Evolutionary conservation across 106 monocot species (phyloP), one percentile per base, ranked within the genome.

Genomic region (Posidonia australis): DNA sequence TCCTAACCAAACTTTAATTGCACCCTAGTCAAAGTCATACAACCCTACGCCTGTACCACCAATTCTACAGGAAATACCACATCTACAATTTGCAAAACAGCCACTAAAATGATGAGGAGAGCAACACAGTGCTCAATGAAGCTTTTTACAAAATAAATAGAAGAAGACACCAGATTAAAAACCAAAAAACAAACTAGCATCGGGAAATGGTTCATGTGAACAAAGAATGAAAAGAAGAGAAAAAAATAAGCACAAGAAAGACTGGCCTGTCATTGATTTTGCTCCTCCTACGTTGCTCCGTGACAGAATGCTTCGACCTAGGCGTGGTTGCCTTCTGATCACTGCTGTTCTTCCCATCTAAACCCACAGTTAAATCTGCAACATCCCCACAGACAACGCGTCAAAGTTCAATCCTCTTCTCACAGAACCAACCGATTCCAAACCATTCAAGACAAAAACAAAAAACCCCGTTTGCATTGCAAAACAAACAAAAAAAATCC

Each of bases 281-380:
- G 72, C 89, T 79, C 63, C 89, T 81, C 23, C 89, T 67, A 13
- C 84, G 76, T 70, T 89, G 89, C 72, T 89, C 89, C 4, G 84
- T 89, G n/a, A 81, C 89, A 7, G 84, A 89, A 62, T 89, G 89
- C 77, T 89, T 89, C 5, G 89, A 82, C 54, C 89, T 67, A 4
- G 84, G 81, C 47, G 82, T 82, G 45, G 63, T 79, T 22, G 76
- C 70, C 65, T 67, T 69, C 66, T 72, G 76, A 55, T 82, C 71
- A 43, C 32, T 62, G n/a, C 21, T 43, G 18, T 16, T 63, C 54
- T 56, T 64, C 44, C 72, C 54, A 14, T 76, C 75, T 1, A 69
- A 25, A 5, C 46, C 62, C 44, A 62, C 75, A 13, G 43, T 63
- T 17, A 62, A 60, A 5, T 68, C 75, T 72, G 62, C 61, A 51